phyloP scores from a whole-genome alignment of 495 filamentous ascomycete species.

The Tuber borchii region DNA sequence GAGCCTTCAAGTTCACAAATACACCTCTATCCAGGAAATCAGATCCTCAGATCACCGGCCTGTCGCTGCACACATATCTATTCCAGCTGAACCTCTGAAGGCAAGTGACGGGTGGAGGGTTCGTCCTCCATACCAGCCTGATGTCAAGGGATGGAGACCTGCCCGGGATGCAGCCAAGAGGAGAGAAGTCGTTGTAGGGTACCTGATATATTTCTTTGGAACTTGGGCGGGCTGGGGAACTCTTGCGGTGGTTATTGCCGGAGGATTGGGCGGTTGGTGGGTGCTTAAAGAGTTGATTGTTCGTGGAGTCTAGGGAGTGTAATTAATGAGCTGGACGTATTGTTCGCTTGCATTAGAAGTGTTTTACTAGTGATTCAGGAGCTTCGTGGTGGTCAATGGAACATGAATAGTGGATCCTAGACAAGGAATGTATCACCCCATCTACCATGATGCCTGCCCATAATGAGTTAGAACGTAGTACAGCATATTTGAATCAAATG shows the following conservation, averaged over 20 bases:
- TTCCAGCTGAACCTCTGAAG: slow-evolving; percentile 14
- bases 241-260: slow-evolving; percentile 23
- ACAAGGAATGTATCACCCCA: background rate
- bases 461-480: background rate
- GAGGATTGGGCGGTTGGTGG: slow-evolving; percentile 30
- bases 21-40: slow-evolving; percentile 67
- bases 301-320: background rate
- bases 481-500: background rate
- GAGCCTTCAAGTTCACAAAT: slow-evolving; percentile 52
- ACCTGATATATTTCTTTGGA: slow-evolving; percentile 16
- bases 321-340: background rate
- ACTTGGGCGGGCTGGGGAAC: slow-evolving; percentile 18
- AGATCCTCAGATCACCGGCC: slow-evolving; percentile 77
- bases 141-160: slow-evolving; percentile 22
- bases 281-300: slow-evolving; percentile 12
- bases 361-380: background rate
- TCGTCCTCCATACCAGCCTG: slow-evolving; percentile 4
- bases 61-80: slow-evolving; percentile 26
- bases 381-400: background rate
- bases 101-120: slow-evolving; percentile 6
- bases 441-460: background rate
- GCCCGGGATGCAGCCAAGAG: slow-evolving; percentile 22
- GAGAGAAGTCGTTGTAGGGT: slow-evolving; percentile 35
- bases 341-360: background rate
- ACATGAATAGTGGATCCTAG: background rate